Evolutionary conservation across 441 rosid genomes (phyloP), one percentile per base, ranked within the genome.

Genomic region (Arabidopsis hybrid): DNA sequence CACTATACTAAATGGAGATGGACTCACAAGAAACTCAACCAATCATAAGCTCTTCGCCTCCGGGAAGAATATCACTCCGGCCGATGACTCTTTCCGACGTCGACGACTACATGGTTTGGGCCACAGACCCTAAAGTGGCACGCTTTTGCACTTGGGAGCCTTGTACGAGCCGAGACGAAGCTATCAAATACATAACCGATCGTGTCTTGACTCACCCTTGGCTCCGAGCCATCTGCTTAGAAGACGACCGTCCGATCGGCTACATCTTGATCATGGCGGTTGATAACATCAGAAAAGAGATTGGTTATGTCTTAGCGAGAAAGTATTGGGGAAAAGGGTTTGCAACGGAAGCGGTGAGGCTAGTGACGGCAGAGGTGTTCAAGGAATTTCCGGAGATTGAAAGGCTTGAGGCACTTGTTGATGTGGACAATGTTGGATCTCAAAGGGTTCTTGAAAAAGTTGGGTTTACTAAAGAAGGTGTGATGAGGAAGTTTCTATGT

Each of bases 101-200:
- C 0, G 95, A 92, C 17, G 90, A 88, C 80, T 87, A 88, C 85
- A 87, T 89, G 96, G 91, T 83, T 8, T 92, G 91, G 97, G 90
- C 87, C 8, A 64, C 80, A 18, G 95, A 89, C 67, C 74, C 76
- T 18, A 29, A 81, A 56, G 91, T 85, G 29, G 17, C 87, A 36
- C 79, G 70, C 2, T 86, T 84, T 51, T 86, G 91, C 84, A 12
- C 81, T 0, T 85, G 88, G 82, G 88, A 84, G 40, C 85, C 95
- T 35, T 86, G 78, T 78, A 82, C 49, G 8, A 78, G 67, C 82
- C 80, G 85, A 77, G 91, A 89, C 47, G 85, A 80, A 8, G 91
- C 73, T 51, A 59, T 89, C 45, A 53, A 80, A 14, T 82, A 71
- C 76, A 85, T 92, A 58, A 62, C 40, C 16, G 62, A 75, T 70